phyloP scores from a whole-genome alignment of 345 rosid species.

The Salix koriyanagi region DNA sequence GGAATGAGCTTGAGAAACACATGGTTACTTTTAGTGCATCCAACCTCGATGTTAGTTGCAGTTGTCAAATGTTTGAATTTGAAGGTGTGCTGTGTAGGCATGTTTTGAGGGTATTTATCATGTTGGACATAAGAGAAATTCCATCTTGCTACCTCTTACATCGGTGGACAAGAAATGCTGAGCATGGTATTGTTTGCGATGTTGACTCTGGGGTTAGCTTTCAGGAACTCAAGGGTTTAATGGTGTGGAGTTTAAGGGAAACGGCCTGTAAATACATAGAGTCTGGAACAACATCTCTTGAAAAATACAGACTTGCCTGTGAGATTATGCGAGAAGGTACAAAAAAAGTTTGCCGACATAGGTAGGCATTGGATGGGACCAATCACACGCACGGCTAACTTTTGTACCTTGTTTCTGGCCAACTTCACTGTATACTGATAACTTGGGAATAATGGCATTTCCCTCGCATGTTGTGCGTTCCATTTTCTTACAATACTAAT shows the following conservation, averaged over 20 bases:
- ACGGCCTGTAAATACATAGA: slow-evolving; percentile 74
- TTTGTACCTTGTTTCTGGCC: slow-evolving; percentile 17
- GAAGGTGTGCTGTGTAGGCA: slow-evolving; percentile 84
- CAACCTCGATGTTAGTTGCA: slow-evolving; percentile 59
- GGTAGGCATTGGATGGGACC: slow-evolving; percentile 34
- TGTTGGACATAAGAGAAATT: slow-evolving; percentile 63
- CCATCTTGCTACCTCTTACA: slow-evolving; percentile 69
- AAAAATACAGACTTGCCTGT: slow-evolving; percentile 70
- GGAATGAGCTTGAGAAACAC: slow-evolving; percentile 65
- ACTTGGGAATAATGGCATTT: slow-evolving; percentile 6
- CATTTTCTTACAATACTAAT: background rate
- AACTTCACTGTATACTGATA: background rate
- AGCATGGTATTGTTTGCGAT: slow-evolving; percentile 53
- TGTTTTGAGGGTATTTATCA: slow-evolving; percentile 63
- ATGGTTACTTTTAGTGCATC: slow-evolving; percentile 62
- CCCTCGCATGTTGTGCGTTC: background rate
- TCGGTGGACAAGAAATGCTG: slow-evolving; percentile 85
- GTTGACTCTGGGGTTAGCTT: slow-evolving; percentile 51
- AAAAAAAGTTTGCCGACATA: slow-evolving; percentile 67
- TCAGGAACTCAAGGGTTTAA: slow-evolving; percentile 60
- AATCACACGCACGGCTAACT: slow-evolving; percentile 5
- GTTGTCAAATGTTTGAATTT: slow-evolving; percentile 92
- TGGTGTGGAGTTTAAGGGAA: slow-evolving; percentile 90
- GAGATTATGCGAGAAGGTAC: slow-evolving; percentile 84
- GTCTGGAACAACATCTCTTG: slow-evolving; percentile 62